Percentiles rank a stretch among this genome's conserved stretches.
Conservation (phyloP, 768 basidiomycete genomes). For the Boletus coccyginus region DNA sequence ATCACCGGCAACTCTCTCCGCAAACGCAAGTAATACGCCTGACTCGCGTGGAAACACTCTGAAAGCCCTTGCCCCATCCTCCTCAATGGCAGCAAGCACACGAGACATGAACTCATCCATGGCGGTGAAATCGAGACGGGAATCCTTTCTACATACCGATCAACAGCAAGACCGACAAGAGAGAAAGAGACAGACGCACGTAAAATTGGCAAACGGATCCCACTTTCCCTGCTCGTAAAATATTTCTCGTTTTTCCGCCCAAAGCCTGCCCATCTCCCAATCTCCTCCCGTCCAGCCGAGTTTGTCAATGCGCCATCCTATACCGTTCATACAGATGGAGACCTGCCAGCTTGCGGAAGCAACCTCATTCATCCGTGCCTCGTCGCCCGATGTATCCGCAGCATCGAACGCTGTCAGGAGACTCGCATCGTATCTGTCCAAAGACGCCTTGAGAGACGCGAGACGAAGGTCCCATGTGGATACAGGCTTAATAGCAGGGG, state of each 20-base stretch:
- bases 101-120: slow-evolving; percentile 90
- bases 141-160: slow-evolving; percentile 40
- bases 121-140: slow-evolving; percentile 77
- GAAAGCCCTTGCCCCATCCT: slow-evolving; percentile 79
- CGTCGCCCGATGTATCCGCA: slow-evolving; percentile 75
- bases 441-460: slow-evolving; percentile 67
- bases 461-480: slow-evolving; percentile 61
- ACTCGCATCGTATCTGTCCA: slow-evolving; percentile 85
- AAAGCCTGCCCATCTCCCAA: slow-evolving; percentile 93
- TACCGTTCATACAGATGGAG: slow-evolving; percentile 47
- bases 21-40: slow-evolving; percentile 75
- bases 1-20: slow-evolving; percentile 81
- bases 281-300: slow-evolving; percentile 33
- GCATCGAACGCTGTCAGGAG: slow-evolving; percentile 86
- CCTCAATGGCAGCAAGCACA: slow-evolving; percentile 59
- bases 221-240: slow-evolving; percentile 84
- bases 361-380: slow-evolving; percentile 74
- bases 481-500: slow-evolving; percentile 66
- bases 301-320: slow-evolving; percentile 11
- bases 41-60: slow-evolving; percentile 83
- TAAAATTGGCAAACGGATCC: slow-evolving; percentile 81
- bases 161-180: neutral
- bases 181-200: slow-evolving; percentile 40
- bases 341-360: slow-evolving; percentile 87
- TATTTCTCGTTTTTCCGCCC: slow-evolving; percentile 93